Base-by-base conservation (phyloP, 1,284 basidiomycete genomes). In the Moniliophthora roreri region DNA sequence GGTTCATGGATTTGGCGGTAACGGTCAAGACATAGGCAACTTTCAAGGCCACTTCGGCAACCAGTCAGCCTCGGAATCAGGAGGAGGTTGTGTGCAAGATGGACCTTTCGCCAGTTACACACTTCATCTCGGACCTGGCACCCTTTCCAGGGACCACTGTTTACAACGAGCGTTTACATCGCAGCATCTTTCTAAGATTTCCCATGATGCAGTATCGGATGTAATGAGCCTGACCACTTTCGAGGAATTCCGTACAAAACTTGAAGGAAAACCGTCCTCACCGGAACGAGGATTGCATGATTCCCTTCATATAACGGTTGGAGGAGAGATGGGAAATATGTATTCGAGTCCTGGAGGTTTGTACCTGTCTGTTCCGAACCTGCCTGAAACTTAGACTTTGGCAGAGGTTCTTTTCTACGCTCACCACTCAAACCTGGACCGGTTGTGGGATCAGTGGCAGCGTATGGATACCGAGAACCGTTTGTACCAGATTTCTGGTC, bases 51-150 rank as follows among this genome's bases (percentile, higher is more conserved):
- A 32, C 28, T 32, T 32, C 28, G 28, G 28, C 11, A 32, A 32
- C 11, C 28, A 6, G 11, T 32, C 28, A 32, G 11, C 7, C 6
- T 32, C 28, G 7, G 28, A 32, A 6, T 32, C 28, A 6, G 28
- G 28, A 32, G 28, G 28, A 6, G 28, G 28, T 6, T 32, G 28
- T 32, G 11, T 32, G 6, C 28, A 32, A 11, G 28, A 32, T 32
- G 28, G 72, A 1, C 69, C 71, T 1, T 76, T 75, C 52, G 62
- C 65, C 1, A 39, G 53, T 8, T 67, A 65, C 51, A 64, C 48
- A 4, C 58, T 75, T 1, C 62, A 57, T 26, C 52, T 71, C 4
- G 73, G 74, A 1, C 70, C 72, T 2, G 72, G 71, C 0, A 60
- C 59, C 2, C 54, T 63, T 18, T 32, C 63, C 1, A 68, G 63